Evolutionary conservation across 2,329 filamentous ascomycete species (phyloP), one percentile per base, ranked within the genome.

Genomic region (Venturia effusa): DNA sequence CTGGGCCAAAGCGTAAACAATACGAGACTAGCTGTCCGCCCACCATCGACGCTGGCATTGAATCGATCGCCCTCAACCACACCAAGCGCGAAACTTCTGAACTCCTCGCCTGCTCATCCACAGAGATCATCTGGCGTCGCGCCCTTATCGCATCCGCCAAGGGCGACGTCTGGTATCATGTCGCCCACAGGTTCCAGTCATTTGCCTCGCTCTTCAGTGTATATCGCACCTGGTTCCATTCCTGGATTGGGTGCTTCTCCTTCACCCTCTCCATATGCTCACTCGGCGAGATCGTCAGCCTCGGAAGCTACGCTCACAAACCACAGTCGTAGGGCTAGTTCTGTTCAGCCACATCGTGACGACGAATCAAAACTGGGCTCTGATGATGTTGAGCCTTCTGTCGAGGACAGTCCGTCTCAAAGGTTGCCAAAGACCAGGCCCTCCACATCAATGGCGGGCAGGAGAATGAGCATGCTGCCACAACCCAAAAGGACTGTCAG

Each of bases 401-500:
- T 40, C 3, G 40, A 60, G 15, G 37, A 41, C 13, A 60, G 59
- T 22, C 59, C 59, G 10, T 27, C 37, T 27, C 17, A 40, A 22
- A 40, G n/a, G 15, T 37, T 60, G 34, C 59, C 59, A 8, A 60
- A 60, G 59, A 43, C 27, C 15, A 62, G 62, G 30, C 62, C 62
- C 22, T 34, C 41, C n/a, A 64, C 62, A 3, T 41, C 54, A 22
- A 27, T 60, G 37, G 55, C 62, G 8, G 57, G 57, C 15, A 59
- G 55, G 51, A 41, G 62, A 30, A 34, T 32, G 4, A 64, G 62
- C 30, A 59, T 64, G 54, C 40, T 64, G 8, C 62, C 62, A 17
- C 54, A 60, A 34, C 62, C 62, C n/a, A 64, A 60, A 39, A 48
- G 40, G 27, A 48, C 61, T 40, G 55, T 61, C 39, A 64, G 62